Base-by-base conservation (phyloP, 176 grass and related monocot genomes). In the Tillandsia leiboldiana region DNA sequence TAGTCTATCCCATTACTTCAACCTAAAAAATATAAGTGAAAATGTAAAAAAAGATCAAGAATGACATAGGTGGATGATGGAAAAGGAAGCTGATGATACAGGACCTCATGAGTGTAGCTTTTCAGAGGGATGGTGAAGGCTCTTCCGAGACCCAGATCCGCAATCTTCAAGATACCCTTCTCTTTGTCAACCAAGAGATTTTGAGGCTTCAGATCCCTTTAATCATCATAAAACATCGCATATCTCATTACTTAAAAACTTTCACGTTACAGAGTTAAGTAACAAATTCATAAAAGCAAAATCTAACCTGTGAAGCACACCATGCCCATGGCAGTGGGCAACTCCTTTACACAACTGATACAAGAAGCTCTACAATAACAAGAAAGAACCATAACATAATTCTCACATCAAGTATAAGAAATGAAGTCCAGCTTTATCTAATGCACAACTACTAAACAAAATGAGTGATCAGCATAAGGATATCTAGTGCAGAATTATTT, bases 61-160 rank as follows among this genome's bases (percentile, higher is more conserved):
- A 12, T 52, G 17, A 65, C 26, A 12, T 51, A 48, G 42, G 13
- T 56, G 11, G 17, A 59, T 49, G 10, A 11, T 52, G 1, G 57
- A 24, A 7, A 56, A 29, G 48, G 22, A 26, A 48, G n/a, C 15
- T 13, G 65, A 27, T 49, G 51, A 78, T 33, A 17, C 0, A 78
- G 23, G 73, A 97, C 94, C 87, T 97, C 94, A 75, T 93, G 94
- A 11, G 94, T 97, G 68, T 97, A 97, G n/a, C 94, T 90, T 83
- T 90, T 93, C 72, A 97, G 72, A 63, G 94, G 94, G 63, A 97
- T 65, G 20, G 86, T 90, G 66, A 97, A 92, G 11, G 88, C 71
- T 73, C 94, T 84, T 47, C 94, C 82, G 12, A 97, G 84, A 17
- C 94, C 94, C 26, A 97, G 83, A 79, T 97, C 94, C 1, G 89